These are phyloP conservation scores for Boletus smithii DNA, from an alignment of 1,284 basidiomycete genomes.

Conservation along the genomic window DNA sequence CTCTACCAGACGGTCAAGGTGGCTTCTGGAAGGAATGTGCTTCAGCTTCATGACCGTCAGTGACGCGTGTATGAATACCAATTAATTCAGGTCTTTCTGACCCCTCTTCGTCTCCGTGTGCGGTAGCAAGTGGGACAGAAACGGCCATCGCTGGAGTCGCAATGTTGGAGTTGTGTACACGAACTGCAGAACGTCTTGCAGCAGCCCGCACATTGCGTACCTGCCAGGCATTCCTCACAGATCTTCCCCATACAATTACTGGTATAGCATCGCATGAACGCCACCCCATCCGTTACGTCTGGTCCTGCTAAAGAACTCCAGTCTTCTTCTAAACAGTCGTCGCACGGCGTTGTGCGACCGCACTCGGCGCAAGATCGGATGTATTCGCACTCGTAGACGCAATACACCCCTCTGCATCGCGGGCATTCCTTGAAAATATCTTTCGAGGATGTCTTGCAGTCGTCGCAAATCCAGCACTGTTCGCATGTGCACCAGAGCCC, in stretches of 20 bases:
- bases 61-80: too few relatives aligned
- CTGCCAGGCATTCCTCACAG: slow-evolving; percentile 14
- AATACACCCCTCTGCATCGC: slow-evolving; percentile 18
- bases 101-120: too few relatives aligned
- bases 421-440: slow-evolving; percentile 15
- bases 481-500: slow-evolving; percentile 24
- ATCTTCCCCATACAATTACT: slow-evolving; percentile 12
- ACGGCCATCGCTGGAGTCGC: slow-evolving; percentile 8
- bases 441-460: slow-evolving; percentile 16
- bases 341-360: slow-evolving; percentile 18
- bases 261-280: not conserved
- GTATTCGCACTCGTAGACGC: slow-evolving; percentile 21
- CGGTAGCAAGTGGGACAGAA: too few relatives aligned
- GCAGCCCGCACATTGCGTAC: slow-evolving; percentile 15
- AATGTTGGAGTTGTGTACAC: slow-evolving; percentile 8
- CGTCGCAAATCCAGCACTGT: slow-evolving; percentile 22
- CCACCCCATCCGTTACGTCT: slow-evolving; percentile 14
- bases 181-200: slow-evolving; percentile 10
- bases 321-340: slow-evolving; percentile 27
- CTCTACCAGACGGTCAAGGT: too few relatives aligned
- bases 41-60: too few relatives aligned
- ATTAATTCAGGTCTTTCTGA: too few relatives aligned
- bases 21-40: too few relatives aligned
- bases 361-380: slow-evolving; percentile 23
- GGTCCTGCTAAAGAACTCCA: not conserved